phyloP scores from a whole-genome alignment of 306 rosid genomes.

The Canavalia gladiata region DNA sequence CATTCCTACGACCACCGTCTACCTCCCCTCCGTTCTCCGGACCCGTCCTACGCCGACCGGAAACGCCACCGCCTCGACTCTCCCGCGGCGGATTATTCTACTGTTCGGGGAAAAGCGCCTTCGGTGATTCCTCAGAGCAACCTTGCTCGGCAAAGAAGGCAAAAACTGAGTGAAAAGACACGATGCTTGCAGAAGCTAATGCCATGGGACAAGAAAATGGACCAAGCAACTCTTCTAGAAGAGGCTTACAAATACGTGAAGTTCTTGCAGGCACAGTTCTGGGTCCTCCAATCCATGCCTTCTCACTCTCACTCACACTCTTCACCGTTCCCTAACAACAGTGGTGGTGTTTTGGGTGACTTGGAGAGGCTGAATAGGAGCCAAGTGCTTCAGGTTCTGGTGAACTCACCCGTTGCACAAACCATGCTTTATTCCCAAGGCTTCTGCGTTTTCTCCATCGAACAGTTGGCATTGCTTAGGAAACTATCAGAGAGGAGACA shows the following conservation, averaged over 20 bases:
- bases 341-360: slow-evolving; percentile 45
- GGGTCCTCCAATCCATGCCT: slow-evolving; percentile 77
- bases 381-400: slow-evolving; percentile 76
- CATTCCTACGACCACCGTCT: slow-evolving; percentile 37
- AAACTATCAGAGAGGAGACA: slow-evolving; percentile 42
- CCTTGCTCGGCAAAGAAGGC: slow-evolving; percentile 72
- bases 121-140: slow-evolving; percentile 57
- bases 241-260: slow-evolving; percentile 77
- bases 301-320: slow-evolving; percentile 33
- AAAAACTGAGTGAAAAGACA: slow-evolving; percentile 81
- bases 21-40: slow-evolving; percentile 65
- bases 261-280: slow-evolving; percentile 77
- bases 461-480: slow-evolving; percentile 64
- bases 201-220: slow-evolving; percentile 94
- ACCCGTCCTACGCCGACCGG: not conserved
- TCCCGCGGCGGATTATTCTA: not conserved
- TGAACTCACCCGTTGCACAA: slow-evolving; percentile 84
- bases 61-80: slow-evolving; percentile 50
- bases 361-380: slow-evolving; percentile 66
- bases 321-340: too few species aligned
- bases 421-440: slow-evolving; percentile 69
- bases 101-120: not conserved
- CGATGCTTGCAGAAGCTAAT: slow-evolving; percentile 82
- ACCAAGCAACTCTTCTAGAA: slow-evolving; percentile 72
- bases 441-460: slow-evolving; percentile 69